Evolutionary conservation across 2,329 filamentous ascomycete species (phyloP).

Genomic region (Dichotomopilus funicola): DNA sequence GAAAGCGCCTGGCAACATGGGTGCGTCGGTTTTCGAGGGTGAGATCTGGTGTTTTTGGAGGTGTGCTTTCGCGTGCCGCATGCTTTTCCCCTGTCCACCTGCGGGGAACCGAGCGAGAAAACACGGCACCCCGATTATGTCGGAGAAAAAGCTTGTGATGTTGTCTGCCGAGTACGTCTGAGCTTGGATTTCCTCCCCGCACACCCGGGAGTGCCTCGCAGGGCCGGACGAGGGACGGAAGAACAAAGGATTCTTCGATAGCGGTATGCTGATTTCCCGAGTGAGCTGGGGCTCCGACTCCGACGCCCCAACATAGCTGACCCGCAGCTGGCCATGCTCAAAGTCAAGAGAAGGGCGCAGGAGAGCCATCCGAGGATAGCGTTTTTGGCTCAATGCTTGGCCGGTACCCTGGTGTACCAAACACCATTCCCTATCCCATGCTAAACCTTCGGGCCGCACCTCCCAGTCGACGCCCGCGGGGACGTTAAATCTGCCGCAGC

Average conservation of each 20-base stretch:
- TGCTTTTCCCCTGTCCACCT: constrained; percentile 50
- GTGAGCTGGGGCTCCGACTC: constrained; percentile 21
- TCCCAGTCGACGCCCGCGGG: constrained; percentile 63
- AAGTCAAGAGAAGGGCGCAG: constrained; percentile 72
- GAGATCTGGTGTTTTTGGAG: constrained; percentile 50
- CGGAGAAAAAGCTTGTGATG: constrained; percentile 72
- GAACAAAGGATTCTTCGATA: constrained; percentile 60
- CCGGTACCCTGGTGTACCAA: constrained; percentile 81
- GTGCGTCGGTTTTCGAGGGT: constrained; percentile 7
- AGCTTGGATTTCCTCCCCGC: constrained; percentile 69
- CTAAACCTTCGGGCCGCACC: constrained; percentile 72
- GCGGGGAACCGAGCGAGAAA: constrained; percentile 77
- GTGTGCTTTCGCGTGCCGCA: constrained; percentile 66
- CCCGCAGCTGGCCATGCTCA: constrained; percentile 53
- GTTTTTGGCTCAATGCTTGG: constrained; percentile 80
- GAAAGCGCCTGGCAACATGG: constrained; percentile 45
- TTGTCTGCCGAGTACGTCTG: constrained; percentile 60
- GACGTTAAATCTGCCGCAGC: constrained; percentile 73
- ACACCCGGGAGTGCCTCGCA: constrained; percentile 60
- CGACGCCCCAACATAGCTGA: constrained; percentile 43
- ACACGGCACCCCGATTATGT: constrained; percentile 69
- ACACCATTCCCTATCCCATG: constrained; percentile 97
- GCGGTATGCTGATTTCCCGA: constrained; percentile 47
- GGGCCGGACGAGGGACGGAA: constrained; percentile 40
- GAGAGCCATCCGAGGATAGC: constrained; percentile 80